Conservation (phyloP, 768 basidiomycete species). For the Chalciporus chontae region DNA sequence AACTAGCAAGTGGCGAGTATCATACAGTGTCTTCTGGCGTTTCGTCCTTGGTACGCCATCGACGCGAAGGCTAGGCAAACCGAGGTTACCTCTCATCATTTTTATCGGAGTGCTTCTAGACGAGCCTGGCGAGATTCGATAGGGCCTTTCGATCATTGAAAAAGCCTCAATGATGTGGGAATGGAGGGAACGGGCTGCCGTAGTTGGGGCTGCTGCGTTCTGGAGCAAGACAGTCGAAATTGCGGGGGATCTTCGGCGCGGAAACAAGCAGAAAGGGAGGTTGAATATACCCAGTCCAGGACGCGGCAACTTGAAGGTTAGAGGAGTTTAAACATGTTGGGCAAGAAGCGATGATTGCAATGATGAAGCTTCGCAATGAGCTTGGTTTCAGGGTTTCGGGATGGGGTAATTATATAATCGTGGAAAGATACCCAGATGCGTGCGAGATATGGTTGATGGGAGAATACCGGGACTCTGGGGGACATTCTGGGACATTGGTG, state of each 20-base stretch:
- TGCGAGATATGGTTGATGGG: too few relatives aligned
- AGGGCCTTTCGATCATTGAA: background rate
- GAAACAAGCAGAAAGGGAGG: slow-evolving; percentile 11
- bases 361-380: slow-evolving; percentile 7
- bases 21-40: background rate
- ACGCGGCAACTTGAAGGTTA: background rate
- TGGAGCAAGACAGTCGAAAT: background rate
- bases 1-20: background rate
- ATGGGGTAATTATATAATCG: background rate
- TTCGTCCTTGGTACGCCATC: background rate
- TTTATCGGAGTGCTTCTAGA: background rate
- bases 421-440: slow-evolving; percentile 5
- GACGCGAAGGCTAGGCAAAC: background rate
- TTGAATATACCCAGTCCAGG: background rate
- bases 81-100: background rate
- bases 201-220: background rate
- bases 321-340: background rate
- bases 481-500: too few relatives aligned
- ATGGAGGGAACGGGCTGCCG: background rate
- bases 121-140: background rate
- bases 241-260: background rate
- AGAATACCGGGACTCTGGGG: too few relatives aligned
- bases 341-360: slow-evolving; percentile 4
- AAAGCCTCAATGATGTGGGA: background rate
- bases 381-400: slow-evolving; percentile 10